Percentiles rank a stretch among this genome's conserved stretches.
These are phyloP conservation scores for Phytophthora syringae DNA, from an alignment of 352 stramenopile species.

Conservation along the genomic window DNA sequence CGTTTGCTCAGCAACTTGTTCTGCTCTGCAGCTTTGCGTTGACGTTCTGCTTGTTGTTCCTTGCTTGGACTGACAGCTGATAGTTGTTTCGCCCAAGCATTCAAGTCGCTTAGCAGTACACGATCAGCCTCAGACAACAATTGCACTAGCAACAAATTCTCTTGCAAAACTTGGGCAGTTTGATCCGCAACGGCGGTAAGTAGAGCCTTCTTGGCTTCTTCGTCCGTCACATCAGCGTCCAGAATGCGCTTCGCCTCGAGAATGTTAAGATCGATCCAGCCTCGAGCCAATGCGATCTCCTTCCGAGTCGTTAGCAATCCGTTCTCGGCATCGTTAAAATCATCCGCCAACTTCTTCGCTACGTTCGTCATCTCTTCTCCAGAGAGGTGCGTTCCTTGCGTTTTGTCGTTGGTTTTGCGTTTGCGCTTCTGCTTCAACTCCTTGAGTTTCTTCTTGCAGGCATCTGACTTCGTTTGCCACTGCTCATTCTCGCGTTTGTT, in stretches of 20 bases:
- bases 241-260: slow-evolving; percentile 51
- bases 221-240: slow-evolving; percentile 31
- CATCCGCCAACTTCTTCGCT: slow-evolving; percentile 60
- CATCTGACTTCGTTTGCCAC: slow-evolving; percentile 48
- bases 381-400: slow-evolving; percentile 20
- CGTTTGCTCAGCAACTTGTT: slow-evolving; percentile 70
- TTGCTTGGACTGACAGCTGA: slow-evolving; percentile 11
- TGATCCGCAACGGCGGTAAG: slow-evolving; percentile 37
- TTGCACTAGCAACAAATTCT: slow-evolving; percentile 39
- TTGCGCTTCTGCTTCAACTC: slow-evolving; percentile 53
- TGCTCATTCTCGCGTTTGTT: slow-evolving; percentile 45
- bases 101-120: slow-evolving; percentile 41
- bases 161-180: slow-evolving; percentile 35
- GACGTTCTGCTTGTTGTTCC: slow-evolving; percentile 29
- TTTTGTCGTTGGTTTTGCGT: slow-evolving; percentile 28
- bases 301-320: slow-evolving; percentile 43
- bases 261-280: slow-evolving; percentile 55
- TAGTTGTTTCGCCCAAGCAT: slow-evolving; percentile 44
- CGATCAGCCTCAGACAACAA: slow-evolving; percentile 43
- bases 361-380: slow-evolving; percentile 32
- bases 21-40: slow-evolving; percentile 57
- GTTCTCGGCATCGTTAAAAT: slow-evolving; percentile 55
- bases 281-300: slow-evolving; percentile 47
- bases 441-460: slow-evolving; percentile 62
- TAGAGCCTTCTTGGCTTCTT: slow-evolving; percentile 34